Base-by-base conservation (phyloP, 1,139 yeast genomes). In the Debaryomyces udenii region DNA sequence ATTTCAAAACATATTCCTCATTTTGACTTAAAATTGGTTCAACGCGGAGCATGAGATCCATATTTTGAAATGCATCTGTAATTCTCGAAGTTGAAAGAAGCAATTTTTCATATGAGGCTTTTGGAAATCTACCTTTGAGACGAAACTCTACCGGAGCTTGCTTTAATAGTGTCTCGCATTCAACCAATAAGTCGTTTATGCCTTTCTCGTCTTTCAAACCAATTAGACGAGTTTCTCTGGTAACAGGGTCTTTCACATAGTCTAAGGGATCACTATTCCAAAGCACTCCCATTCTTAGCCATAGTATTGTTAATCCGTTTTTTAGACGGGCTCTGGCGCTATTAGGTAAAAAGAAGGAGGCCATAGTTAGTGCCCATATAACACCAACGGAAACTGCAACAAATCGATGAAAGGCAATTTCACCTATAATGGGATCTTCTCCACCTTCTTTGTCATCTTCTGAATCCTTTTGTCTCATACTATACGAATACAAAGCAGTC, bases 121-220 rank as follows among this genome's bases (percentile, higher is more conserved):
- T 57, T 1, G 93, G 90, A 49, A 86, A 88, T 9, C 75, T 74
- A 0, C 96, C 96, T 52, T 87, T 85, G 38, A 88, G 63, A 35
- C 96, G 70, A 41, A 85, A 69, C 55, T 88, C 96, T 53, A 79
- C 70, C 1, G 93, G 89, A 0, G 96, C 91, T 51, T 84, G 91
- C 34, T 77, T 76, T 29, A 86, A 61, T 13, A 86, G 60, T 0
- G 76, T 59, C 38, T 81, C 82, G 43, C 89, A 67, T 48, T 84
- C 89, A 4, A 75, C 62, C 65, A 86, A 73, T n/a, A 84, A 67
- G 18, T 67, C 64, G 47, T 82, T 81, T 17, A 80, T 66, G 1
- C 79, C 80, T 43, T 67, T 66, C 39, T 76, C 72, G 32, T 80
- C 84, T 41, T 75, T 71, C 27, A 81, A 60, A 0, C 87, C 86